These are phyloP conservation scores for Pyrus bretschneideri DNA, from an alignment of 306 rosid genomes.

Conservation along the genomic window DNA sequence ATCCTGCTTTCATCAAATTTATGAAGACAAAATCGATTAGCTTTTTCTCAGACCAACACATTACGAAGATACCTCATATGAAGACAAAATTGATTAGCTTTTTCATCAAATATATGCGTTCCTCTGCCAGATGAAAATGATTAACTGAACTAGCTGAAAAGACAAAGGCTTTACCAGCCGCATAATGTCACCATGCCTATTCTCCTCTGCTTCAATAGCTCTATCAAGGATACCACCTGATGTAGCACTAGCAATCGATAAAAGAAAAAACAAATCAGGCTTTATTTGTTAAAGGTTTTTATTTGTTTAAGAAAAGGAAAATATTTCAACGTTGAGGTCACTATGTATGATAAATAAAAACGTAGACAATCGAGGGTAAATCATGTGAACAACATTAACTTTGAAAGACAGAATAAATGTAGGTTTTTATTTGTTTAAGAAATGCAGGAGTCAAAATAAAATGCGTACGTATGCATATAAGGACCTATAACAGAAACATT, in stretches of 20 bases:
- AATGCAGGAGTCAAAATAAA: neutral
- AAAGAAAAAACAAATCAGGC: neutral
- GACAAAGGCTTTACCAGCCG: constrained; percentile 40
- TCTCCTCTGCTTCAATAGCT: constrained; percentile 56
- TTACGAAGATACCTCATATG: neutral
- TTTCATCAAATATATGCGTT: too few species aligned
- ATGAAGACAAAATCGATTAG: neutral
- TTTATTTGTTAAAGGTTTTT: neutral
- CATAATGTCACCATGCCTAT: constrained; percentile 43
- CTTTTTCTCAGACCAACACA: neutral
- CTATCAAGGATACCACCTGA: constrained; percentile 57
- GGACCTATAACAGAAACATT: neutral
- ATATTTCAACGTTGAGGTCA: neutral
- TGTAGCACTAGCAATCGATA: constrained; percentile 36
- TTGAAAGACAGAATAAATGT: neutral
- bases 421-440: neutral
- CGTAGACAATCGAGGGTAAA: neutral
- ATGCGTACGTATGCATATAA: neutral
- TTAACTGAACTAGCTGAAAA: constrained; percentile 1
- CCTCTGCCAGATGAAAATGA: neutral
- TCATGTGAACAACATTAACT: neutral
- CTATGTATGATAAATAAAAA: too few species aligned
- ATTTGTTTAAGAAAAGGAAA: neutral
- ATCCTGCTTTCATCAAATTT: constrained; percentile 28
- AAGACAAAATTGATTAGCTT: too few species aligned